phyloP scores from a whole-genome alignment of 495 filamentous ascomycete species.

The Lasiosphaeriaceae sp. region DNA sequence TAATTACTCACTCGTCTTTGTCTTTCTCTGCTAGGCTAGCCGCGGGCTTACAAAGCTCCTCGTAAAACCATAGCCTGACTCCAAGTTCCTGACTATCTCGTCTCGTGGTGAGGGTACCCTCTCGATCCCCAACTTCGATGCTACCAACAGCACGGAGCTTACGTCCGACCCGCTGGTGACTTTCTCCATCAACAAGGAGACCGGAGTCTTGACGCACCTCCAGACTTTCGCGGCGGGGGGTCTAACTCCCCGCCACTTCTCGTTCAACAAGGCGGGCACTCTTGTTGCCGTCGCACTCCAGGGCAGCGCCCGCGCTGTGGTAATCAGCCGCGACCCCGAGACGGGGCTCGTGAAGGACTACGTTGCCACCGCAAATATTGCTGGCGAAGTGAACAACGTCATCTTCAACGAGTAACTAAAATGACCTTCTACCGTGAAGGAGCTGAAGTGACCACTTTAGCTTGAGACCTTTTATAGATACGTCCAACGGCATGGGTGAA shows the following conservation, averaged over 20 bases:
- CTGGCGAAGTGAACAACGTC: slow-evolving; percentile 54
- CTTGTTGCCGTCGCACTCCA: slow-evolving; percentile 62
- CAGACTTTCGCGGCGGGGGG: slow-evolving; percentile 56
- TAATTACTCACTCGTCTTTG: slow-evolving; percentile 4
- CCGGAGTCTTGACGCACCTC: slow-evolving; percentile 49
- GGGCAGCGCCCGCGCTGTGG: slow-evolving; percentile 51
- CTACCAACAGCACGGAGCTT: slow-evolving; percentile 39
- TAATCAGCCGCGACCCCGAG: slow-evolving; percentile 53
- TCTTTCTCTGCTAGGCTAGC: not conserved
- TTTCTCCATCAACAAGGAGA: slow-evolving; percentile 41
- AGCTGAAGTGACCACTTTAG: no score
- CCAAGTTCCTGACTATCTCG: slow-evolving; percentile 57
- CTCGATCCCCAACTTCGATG: slow-evolving; percentile 40
- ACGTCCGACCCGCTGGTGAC: slow-evolving; percentile 43
- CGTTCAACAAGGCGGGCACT: slow-evolving; percentile 58
- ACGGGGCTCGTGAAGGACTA: slow-evolving; percentile 54
- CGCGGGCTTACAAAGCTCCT: not conserved
- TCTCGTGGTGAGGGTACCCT: slow-evolving; percentile 58
- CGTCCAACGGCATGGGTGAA: no score
- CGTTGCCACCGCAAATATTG: slow-evolving; percentile 43
- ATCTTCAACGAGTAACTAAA: slow-evolving; percentile 53
- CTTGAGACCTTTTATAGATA: no score
- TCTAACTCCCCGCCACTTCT: slow-evolving; percentile 59
- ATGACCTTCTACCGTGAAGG: not conserved
- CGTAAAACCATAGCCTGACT: slow-evolving; percentile 43